phyloP scores from a whole-genome alignment of 805 yeast genomes.

The Kluyveromyces nonfermentans region DNA sequence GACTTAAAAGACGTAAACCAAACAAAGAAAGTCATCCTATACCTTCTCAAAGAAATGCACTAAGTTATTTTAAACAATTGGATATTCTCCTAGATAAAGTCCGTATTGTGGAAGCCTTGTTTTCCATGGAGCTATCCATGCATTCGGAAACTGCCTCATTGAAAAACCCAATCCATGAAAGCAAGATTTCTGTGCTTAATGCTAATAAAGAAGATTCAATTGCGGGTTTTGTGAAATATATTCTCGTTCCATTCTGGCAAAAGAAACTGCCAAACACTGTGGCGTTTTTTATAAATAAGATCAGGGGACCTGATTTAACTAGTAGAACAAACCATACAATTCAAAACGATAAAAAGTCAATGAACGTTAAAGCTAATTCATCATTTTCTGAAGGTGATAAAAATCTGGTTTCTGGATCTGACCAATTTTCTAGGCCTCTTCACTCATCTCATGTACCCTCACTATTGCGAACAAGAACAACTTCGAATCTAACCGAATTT shows the following conservation, averaged over 20 bases:
- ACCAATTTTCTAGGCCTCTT: neutral
- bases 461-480: slow-evolving; percentile 11
- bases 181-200: slow-evolving; percentile 18
- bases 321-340: slow-evolving; percentile 1
- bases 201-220: slow-evolving; percentile 32
- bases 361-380: too few relatives aligned
- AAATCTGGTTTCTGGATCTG: slow-evolving; percentile 1
- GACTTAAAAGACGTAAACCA: slow-evolving; percentile 14
- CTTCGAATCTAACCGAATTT: slow-evolving; percentile 21
- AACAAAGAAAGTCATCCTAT: slow-evolving; percentile 20
- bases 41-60: slow-evolving; percentile 2
- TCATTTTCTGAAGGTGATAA: neutral
- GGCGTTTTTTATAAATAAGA: slow-evolving; percentile 36
- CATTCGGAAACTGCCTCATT: neutral
- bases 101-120: slow-evolving; percentile 43
- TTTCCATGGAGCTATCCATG: slow-evolving; percentile 26
- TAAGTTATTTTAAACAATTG: slow-evolving; percentile 27
- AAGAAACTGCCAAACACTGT: slow-evolving; percentile 40
- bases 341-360: too few relatives aligned
- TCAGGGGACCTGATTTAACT: slow-evolving; percentile 40
- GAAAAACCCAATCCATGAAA: slow-evolving; percentile 4
- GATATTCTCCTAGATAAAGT: slow-evolving; percentile 43
- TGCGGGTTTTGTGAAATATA: slow-evolving; percentile 41
- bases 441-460: slow-evolving; percentile 3
- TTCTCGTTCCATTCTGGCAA: slow-evolving; percentile 44